A percentile compares a stretch with the other conserved stretches of the same genome.
These are phyloP conservation scores for Nitzschia palea DNA, from an alignment of 108 stramenopile species.

Conservation along the genomic window DNA sequence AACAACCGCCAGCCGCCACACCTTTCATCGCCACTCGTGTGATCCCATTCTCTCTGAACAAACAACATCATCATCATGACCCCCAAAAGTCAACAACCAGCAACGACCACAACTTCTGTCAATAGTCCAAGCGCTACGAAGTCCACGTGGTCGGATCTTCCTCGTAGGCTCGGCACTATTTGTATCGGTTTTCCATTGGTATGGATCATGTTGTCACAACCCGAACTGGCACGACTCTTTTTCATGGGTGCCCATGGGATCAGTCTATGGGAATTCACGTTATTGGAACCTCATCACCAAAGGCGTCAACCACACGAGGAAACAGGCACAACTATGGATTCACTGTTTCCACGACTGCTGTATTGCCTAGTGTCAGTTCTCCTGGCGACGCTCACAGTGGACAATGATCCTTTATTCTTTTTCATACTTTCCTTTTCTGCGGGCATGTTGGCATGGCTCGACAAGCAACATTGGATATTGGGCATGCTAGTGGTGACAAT, in stretches of 20 bases:
- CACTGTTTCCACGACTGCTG: constrained; percentile 1
- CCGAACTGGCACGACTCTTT: constrained; percentile 48
- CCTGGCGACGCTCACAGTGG: constrained; percentile 13
- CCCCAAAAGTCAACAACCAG: no score
- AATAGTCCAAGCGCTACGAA: constrained; percentile 2
- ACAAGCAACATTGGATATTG: constrained; percentile 47
- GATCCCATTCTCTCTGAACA: no score
- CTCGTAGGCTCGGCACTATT: constrained; percentile 69
- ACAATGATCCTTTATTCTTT: not conserved
- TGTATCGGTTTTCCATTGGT: constrained; percentile 70
- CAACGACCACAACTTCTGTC: no score
- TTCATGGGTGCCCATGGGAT: constrained; percentile 46
- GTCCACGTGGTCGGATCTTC: constrained; percentile 58
- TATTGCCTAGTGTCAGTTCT: constrained; percentile 27
- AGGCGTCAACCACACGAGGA: not conserved
- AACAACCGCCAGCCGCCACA: no score
- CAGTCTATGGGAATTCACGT: constrained; percentile 22
- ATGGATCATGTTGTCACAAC: constrained; percentile 42
- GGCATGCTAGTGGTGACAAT: constrained; percentile 64
- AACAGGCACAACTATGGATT: not conserved
- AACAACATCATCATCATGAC: no score
- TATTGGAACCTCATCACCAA: constrained; percentile 13
- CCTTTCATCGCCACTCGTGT: no score
- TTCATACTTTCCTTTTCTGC: constrained; percentile 13
- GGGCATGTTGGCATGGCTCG: constrained; percentile 11